Base-by-base conservation (phyloP, 345 rosid species). In the Hevea brasiliensis region DNA sequence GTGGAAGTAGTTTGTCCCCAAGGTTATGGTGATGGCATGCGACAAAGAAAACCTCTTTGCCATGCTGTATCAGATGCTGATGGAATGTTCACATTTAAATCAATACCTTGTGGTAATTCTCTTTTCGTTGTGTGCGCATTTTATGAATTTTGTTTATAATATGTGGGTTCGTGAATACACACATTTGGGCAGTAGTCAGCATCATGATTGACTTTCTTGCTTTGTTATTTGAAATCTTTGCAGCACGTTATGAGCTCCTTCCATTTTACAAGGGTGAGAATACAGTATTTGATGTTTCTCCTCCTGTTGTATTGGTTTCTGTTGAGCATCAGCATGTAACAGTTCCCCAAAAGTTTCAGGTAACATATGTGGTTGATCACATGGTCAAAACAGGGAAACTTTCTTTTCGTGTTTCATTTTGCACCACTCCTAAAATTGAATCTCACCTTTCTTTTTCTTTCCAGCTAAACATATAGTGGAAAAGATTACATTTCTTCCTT, bases 251-350 rank as follows among this genome's bases (percentile, higher is more conserved):
- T 75, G 88, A 89, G 74, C 91, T 92, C 68, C 75, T 83, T 77
- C 96, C 98, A 27, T 88, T 79, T 71, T 94, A 92, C 85, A 90
- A 86, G 89, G 98, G 98, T 60, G 97, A 94, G 81, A 92, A 94
- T 79, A 94, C 97, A 8, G 84, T 90, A 55, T 94, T 94, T 79
- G 98, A 94, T 88, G 88, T 94, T 82, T 92, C 97, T 45, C 98
- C 98, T 72, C 79, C 93, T 32, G 83, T 86, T 13, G 68, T 87
- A 79, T 81, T 90, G n/a, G 84, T 94, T 72, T 87, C 91, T 45
- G 89, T 92, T 70, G 87, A 84, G 79, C 94, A 94, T 85, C 94
- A 82, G 77, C 93, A 89, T 78, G 80, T 87, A 29, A 82, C 82
- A 68, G 84, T 89, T 80, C 85, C 96, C 76, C 84, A 84, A 67